Evolutionary conservation across 257 asterid species (phyloP), one percentile per base, ranked within the genome.

Genomic region (Nicotiana undulata): DNA sequence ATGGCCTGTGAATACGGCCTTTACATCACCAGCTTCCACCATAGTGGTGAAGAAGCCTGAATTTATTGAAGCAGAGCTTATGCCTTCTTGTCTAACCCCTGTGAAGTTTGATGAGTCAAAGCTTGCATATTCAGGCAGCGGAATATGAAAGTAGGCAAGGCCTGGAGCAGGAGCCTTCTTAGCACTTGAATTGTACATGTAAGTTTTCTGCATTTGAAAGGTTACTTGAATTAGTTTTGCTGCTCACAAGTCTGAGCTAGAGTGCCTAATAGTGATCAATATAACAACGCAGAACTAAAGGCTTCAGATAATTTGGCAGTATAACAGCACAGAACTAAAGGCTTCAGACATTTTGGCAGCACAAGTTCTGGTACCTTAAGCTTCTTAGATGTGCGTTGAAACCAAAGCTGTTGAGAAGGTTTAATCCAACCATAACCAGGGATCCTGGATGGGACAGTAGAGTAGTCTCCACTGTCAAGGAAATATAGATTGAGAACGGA

Each of bases 351-450:
- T 29, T 20, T 64, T 28, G 46, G 40, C 46, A 56, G 66, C 24
- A 61, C 55, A 59, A 72, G n/a, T n/a, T n/a, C 34, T 8, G 37
- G 63, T 88, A 94, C 98, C 98, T 86, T 88, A 85, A 95, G 95
- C 79, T 86, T 85, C 22, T 44, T 74, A 52, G 99, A 95, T 74
- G 93, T 88, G 40, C 26, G 87, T 80, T 86, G 92, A 87, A 95
- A 95, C 99, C 99, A 95, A 40, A 86, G 85, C 85, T 95, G 97
- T 88, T 95, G 99, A 77, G 98, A 91, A 77, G 97, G 93, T 75
- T 93, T 91, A 76, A 95, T 93, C 99, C 99, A 95, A 81, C 86
- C 98, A 81, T 95, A 95, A 80, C 98, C 98, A 63, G 90, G 95
- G 68, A 95, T 40, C 46, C 46, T 90, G 28, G 92, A 88, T 28